A percentile compares a stretch with the other conserved stretches of the same genome.
Conservation (phyloP, 192 early-diverging fungal genomes). For the Coemansia guatemalensis region DNA sequence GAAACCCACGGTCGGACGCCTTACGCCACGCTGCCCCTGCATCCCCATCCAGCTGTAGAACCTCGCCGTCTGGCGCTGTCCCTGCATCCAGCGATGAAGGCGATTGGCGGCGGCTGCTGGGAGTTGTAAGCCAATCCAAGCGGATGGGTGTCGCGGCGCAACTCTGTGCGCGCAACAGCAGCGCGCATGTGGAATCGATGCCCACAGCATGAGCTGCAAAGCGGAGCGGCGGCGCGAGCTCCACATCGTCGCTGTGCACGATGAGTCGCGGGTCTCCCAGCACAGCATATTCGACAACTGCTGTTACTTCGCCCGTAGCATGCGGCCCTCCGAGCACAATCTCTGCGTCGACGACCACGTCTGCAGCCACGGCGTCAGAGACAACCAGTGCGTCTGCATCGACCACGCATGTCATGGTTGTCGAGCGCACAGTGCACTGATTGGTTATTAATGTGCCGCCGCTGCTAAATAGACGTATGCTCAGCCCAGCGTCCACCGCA, state of each 20-base stretch:
- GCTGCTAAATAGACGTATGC: conserved; percentile 27
- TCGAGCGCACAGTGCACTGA: not conserved
- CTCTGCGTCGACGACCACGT: not conserved
- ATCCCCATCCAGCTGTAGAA: not conserved
- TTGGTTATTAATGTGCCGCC: conserved; percentile 11
- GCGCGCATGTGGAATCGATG: not conserved
- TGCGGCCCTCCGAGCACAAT: conserved; percentile 7
- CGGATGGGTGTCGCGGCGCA: conserved; percentile 6
- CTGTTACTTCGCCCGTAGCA: conserved; percentile 6
- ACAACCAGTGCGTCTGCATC: conserved; percentile 19
- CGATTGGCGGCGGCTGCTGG: not conserved
- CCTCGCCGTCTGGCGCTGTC: not conserved
- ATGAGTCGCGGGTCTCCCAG: conserved; percentile 11
- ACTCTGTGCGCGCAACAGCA: conserved; percentile 22
- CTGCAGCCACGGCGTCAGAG: conserved; percentile 6
- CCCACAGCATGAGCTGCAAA: conserved; percentile 5
- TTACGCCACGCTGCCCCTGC: conserved; percentile 2
- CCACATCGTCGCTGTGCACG: conserved; percentile 13
- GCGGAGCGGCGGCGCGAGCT: conserved; percentile 16
- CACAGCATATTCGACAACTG: conserved; percentile 16
- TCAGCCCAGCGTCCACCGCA: conserved; percentile 17
- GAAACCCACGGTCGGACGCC: conserved; percentile 9
- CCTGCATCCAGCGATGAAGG: not conserved
- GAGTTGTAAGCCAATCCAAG: conserved; percentile 7
- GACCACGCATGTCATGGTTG: not conserved